A percentile compares a stretch with the other conserved stretches of the same genome.
phyloP scores from a whole-genome alignment of 2,329 filamentous ascomycete species.

The Tolypocladium guangdongense region DNA sequence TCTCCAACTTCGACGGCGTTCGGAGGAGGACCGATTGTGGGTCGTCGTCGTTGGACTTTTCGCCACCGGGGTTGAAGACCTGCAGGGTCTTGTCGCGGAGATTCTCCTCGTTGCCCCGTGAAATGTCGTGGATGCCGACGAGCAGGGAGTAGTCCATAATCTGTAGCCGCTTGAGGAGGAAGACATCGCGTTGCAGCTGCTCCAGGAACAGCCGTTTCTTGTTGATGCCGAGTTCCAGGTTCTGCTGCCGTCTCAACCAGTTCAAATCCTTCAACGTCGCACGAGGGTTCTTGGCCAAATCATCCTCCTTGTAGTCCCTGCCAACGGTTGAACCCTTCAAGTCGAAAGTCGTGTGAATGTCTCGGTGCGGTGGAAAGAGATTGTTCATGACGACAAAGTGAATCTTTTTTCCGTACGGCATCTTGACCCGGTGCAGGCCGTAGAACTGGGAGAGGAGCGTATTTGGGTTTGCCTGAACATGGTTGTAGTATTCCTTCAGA shows the following conservation, averaged over 20 bases:
- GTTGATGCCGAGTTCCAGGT: conserved; percentile 76
- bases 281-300: conserved; percentile 76
- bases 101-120: conserved; percentile 89
- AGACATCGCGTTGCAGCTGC: conserved; percentile 81
- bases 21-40: conserved; percentile 60
- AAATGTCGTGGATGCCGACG: conserved; percentile 85
- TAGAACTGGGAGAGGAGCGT: conserved; percentile 97
- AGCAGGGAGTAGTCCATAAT: conserved; percentile 99
- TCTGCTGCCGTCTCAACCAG: conserved; percentile 77
- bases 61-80: conserved; percentile 84
- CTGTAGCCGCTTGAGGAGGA: conserved; percentile 72
- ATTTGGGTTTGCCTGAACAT: conserved; percentile 88
- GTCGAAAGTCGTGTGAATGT: conserved; percentile 96
- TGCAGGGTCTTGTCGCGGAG: conserved; percentile 79
- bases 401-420: conserved; percentile 95
- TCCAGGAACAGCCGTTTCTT: conserved; percentile 84
- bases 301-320: conserved; percentile 80
- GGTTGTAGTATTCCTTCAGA: conserved; percentile 83
- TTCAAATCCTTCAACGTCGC: conserved; percentile 95
- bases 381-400: conserved; percentile 99
- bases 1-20: conserved; percentile 90
- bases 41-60: conserved; percentile 45
- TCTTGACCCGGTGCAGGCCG: conserved; percentile 92
- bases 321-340: conserved; percentile 94
- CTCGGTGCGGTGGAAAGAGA: conserved; percentile 89